Conservation (phyloP, 176 grass and related monocot genomes). For the Aegilops tauschii region DNA sequence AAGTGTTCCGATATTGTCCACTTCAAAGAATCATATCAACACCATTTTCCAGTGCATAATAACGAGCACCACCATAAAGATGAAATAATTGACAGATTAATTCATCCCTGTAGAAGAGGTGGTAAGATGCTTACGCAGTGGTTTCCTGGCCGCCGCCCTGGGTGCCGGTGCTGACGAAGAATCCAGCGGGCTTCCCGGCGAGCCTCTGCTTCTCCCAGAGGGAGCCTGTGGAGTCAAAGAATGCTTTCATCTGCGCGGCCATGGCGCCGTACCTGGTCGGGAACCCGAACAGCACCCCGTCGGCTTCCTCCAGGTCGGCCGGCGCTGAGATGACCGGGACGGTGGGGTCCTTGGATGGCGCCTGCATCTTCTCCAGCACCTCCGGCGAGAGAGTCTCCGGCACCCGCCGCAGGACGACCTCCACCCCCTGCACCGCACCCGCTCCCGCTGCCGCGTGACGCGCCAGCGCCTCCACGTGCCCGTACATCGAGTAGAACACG, state of each 20-base stretch:
- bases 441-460: constrained; percentile 54
- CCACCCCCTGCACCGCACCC: constrained; percentile 59
- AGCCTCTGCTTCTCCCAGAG: constrained; percentile 80
- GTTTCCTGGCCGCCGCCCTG: constrained; percentile 89
- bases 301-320: constrained; percentile 65
- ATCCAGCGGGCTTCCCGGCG: constrained; percentile 71
- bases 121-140: constrained; percentile 60
- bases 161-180: constrained; percentile 86
- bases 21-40: no score
- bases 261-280: constrained; percentile 81
- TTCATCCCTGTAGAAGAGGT: no score
- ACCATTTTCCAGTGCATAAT: no score
- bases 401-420: constrained; percentile 61
- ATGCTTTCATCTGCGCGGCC: constrained; percentile 91
- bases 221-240: constrained; percentile 75
- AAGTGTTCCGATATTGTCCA: neutral
- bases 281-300: constrained; percentile 76
- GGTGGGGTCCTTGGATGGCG: constrained; percentile 55
- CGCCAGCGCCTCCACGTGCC: constrained; percentile 76
- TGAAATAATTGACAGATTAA: no score
- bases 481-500: constrained; percentile 96
- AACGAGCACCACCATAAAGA: no score
- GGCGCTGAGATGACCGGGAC: constrained; percentile 51
- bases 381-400: constrained; percentile 67
- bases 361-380: constrained; percentile 77